phyloP scores from a whole-genome alignment of 768 basidiomycete species.

The Paxillus involutus region DNA sequence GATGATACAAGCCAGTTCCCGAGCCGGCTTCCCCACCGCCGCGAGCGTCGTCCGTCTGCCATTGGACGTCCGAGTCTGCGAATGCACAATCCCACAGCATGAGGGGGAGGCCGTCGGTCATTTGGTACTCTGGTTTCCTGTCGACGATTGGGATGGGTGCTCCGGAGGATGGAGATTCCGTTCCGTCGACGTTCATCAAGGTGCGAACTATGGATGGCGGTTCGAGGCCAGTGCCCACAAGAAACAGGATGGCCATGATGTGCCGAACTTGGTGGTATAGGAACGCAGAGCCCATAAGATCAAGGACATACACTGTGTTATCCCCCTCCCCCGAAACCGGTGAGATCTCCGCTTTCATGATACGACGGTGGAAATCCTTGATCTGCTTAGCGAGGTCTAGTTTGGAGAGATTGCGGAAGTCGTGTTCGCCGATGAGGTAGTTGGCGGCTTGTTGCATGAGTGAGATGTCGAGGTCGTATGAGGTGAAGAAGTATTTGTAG shows the following conservation, averaged over 20 bases:
- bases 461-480: slow-evolving; percentile 61
- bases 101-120: slow-evolving; percentile 90
- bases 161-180: slow-evolving; percentile 4
- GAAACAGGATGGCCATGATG: slow-evolving; percentile 89
- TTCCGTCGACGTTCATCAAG: slow-evolving; percentile 68
- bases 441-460: slow-evolving; percentile 76
- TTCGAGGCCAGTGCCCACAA: slow-evolving; percentile 83
- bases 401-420: slow-evolving; percentile 95
- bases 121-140: slow-evolving; percentile 86
- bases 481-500: slow-evolving; percentile 96
- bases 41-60: slow-evolving; percentile 59
- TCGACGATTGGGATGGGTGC: slow-evolving; percentile 50
- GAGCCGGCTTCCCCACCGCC: slow-evolving; percentile 22
- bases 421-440: slow-evolving; percentile 82
- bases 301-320: slow-evolving; percentile 61
- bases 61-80: slow-evolving; percentile 59
- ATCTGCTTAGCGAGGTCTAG: slow-evolving; percentile 92
- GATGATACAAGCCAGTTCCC: slow-evolving; percentile 45
- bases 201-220: slow-evolving; percentile 64
- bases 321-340: slow-evolving; percentile 36
- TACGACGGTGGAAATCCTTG: slow-evolving; percentile 67
- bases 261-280: slow-evolving; percentile 96
- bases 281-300: slow-evolving; percentile 86
- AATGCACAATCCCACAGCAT: slow-evolving; percentile 92
- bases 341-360: slow-evolving; percentile 65